Conservation (phyloP, 2,329 filamentous ascomycete genomes). For the Ceratocystis smalleyi region DNA sequence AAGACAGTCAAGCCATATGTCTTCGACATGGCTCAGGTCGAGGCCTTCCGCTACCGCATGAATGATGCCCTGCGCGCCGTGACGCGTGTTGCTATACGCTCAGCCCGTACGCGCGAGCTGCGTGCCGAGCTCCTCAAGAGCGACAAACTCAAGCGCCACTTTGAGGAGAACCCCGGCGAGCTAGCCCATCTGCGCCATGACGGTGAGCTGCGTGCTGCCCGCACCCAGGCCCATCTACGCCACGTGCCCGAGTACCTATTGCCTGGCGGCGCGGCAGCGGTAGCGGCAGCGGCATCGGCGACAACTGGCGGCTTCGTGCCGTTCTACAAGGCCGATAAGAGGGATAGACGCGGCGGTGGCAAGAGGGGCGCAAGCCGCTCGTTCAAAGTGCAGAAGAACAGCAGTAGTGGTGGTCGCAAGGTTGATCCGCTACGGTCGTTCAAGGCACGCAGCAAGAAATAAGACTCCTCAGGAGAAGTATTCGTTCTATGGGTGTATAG, state of each 20-base stretch:
- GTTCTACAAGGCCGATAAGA: conserved; percentile 39
- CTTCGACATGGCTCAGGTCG: conserved; percentile 88
- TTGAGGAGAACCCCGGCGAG: conserved; percentile 91
- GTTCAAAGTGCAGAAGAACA: conserved; percentile 38
- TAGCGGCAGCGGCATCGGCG: conserved; percentile 50
- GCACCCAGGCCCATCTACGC: conserved; percentile 77
- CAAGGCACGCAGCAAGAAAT: conserved; percentile 38
- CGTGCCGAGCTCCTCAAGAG: conserved; percentile 81
- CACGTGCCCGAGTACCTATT: conserved; percentile 90
- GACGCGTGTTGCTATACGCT: conserved; percentile 75
- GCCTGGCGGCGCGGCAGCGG: conserved; percentile 56
- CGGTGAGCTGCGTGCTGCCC: conserved; percentile 65
- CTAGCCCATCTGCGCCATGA: conserved; percentile 80
- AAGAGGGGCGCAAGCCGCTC: conserved; percentile 22
- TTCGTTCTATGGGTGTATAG: not conserved
- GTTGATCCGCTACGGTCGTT: conserved; percentile 81
- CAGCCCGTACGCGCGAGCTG: conserved; percentile 77
- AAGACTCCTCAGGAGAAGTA: not conserved
- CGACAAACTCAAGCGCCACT: conserved; percentile 87
- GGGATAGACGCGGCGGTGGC: conserved; percentile 28
- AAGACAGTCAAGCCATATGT: conserved; percentile 78
- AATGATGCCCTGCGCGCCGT: conserved; percentile 82
- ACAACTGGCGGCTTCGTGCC: conserved; percentile 61
- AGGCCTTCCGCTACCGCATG: conserved; percentile 89
- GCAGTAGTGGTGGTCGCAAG: conserved; percentile 29